Base-by-base conservation (phyloP, 768 basidiomycete species). In the Phallus indusiatus region DNA sequence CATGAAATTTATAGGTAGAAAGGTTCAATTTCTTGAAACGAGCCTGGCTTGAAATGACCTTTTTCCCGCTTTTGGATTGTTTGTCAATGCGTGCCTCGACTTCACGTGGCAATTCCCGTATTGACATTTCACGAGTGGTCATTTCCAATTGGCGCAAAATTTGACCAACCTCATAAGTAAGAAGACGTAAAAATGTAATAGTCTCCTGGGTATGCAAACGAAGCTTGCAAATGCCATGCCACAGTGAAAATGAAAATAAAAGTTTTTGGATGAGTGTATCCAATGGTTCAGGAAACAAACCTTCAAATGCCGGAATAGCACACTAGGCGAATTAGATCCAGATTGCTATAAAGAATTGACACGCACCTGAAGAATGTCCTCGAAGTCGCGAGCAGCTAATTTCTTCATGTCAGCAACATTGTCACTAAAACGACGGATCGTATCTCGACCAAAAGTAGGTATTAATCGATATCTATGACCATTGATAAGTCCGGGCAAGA, bases 351-450 rank as follows among this genome's bases (percentile, higher is more conserved):
- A 33, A 51, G 47, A 51, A 28, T 9, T 21, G 17, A 46, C 36
- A 36, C 9, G 36, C 7, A 66, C 78, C 69, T 78, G 76, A 0
- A 78, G 64, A 1, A 77, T 59, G 46, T 79, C 75, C 53, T 78
- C 74, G 54, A 73, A 78, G 50, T 78, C 72, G 0, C 71, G 63
- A 1, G 69, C 77, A 7, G 72, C 71, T 2, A 71, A 56, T 33
- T 73, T 68, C 42, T 70, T 71, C 68, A 75, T 69, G 16, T 69
- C 70, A 0, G 72, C 70, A 0, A 70, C 66, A 59, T 76, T 75
- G 0, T 49, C 53, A 17, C 62, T 51, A 55, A 78, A 78, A 11
- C 62, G 56, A 0, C 71, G 67, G 8, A 79, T 79, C 0, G 71
- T 70, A 5, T 61, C 61, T 0, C 58, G 33, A 0, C 74, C 72